Base-by-base conservation (phyloP, 345 rosid genomes). In the Sonneratia caseolaris region DNA sequence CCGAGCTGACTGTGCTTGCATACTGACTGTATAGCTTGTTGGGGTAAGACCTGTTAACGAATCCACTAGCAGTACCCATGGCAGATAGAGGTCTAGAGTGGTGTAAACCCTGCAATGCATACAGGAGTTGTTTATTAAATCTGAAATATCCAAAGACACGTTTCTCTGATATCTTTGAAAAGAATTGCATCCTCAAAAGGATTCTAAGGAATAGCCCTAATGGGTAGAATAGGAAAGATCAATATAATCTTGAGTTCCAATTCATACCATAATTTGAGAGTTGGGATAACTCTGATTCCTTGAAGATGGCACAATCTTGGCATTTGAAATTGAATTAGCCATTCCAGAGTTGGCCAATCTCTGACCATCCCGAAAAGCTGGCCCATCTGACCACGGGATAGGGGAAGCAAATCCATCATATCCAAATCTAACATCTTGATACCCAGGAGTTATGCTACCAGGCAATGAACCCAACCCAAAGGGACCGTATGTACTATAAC, bases 1-100 rank as follows among this genome's bases (percentile, higher is more conserved):
- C 88, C 68, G 97, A 81, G 76, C 89, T 80, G 47, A 78, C 80
- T 2, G 89, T 62, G 80, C 79, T 83, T 7, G 88, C 96, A 82
- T 84, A 89, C 69, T 86, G 95, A 62, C 89, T 82, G 71, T 84
- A 91, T 37, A 82, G 42, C 80, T 89, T 93, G 87, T 76, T 88
- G 6, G 86, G 87, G 77, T 85, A 87, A 83, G 86, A 70, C 83
- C 90, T 85, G 79, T 86, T 89, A 69, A 83, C 55, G 71, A 48
- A 88, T 22, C 89, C 93, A 78, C 83, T 85, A 66, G 82, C 22
- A 48, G 87, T 53, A 24, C 89, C 90, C 80, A 87, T 70, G 75
- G 87, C 86, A 37, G 95, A 74, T 66, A 85, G 32, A 48, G 90
- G 85, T 40, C 83, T 75, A 1, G 86, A 75, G 64, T 89, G 91